A percentile compares a stretch with the other conserved stretches of the same genome.
These are phyloP conservation scores for Tylopilus orsonianus DNA, from an alignment of 1,284 basidiomycete genomes.

Conservation along the genomic window DNA sequence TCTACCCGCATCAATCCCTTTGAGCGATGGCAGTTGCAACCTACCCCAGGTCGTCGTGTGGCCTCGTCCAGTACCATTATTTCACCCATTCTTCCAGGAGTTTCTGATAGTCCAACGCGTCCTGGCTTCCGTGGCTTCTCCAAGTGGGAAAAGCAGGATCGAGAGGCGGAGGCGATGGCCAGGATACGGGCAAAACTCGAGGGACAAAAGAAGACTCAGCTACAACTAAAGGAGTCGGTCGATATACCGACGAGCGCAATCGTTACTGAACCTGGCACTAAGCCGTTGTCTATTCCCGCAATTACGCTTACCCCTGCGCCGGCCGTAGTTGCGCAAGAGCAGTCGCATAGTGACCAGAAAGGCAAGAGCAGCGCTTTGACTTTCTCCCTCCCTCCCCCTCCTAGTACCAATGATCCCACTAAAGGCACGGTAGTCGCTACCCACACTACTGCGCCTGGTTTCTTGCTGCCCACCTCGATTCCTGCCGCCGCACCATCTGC, in stretches of 20 bases:
- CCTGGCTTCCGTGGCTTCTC: constrained; percentile 54
- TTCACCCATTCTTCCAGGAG: constrained; percentile 34
- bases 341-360: constrained; percentile 2
- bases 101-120: constrained; percentile 54
- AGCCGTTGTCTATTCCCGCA: constrained; percentile 25
- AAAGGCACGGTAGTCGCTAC: constrained; percentile 12
- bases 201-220: constrained; percentile 39
- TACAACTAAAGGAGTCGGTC: constrained; percentile 2
- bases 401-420: constrained; percentile 7
- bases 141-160: constrained; percentile 81
- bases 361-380: constrained; percentile 19
- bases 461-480: constrained; percentile 14
- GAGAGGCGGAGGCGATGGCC: constrained; percentile 74
- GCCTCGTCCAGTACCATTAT: constrained; percentile 33
- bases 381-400: constrained; percentile 15
- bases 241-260: constrained; percentile 24
- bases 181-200: constrained; percentile 54
- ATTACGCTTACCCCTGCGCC: constrained; percentile 33
- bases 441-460: constrained; percentile 13
- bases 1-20: constrained; percentile 42
- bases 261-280: constrained; percentile 24
- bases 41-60: constrained; percentile 38
- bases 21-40: constrained; percentile 31
- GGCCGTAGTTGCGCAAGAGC: constrained; percentile 10
- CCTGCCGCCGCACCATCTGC: constrained; percentile 6